phyloP scores from a whole-genome alignment of 371 early-diverging fungal genomes.

The Mycotypha africana region DNA sequence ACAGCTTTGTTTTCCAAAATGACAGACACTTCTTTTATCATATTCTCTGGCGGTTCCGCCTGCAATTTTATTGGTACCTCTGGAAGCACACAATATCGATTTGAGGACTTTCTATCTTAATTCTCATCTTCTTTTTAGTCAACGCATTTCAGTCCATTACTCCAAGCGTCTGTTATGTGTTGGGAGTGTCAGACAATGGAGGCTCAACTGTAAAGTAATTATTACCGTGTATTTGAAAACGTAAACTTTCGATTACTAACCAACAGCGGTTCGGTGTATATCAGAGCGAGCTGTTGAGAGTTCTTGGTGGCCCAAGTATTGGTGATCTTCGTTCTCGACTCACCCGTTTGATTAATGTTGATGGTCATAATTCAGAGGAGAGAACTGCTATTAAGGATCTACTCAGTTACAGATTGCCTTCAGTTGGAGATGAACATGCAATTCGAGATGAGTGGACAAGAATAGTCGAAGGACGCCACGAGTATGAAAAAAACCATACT shows the following conservation, averaged over 20 bases:
- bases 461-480: conserved; percentile 65
- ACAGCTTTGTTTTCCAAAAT: too few relatives aligned
- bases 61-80: conserved; percentile 53
- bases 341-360: conserved; percentile 52
- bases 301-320: conserved; percentile 67
- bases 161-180: conserved; percentile 59
- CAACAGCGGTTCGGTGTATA: neutral
- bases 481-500: conserved; percentile 21
- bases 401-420: conserved; percentile 58
- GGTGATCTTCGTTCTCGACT: conserved; percentile 63
- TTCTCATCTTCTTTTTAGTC: conserved; percentile 12
- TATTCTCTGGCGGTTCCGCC: conserved; percentile 72
- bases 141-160: conserved; percentile 46
- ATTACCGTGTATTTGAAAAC: neutral
- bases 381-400: conserved; percentile 58
- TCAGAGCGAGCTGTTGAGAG: conserved; percentile 56
- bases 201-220: conserved; percentile 41
- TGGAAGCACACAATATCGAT: neutral
- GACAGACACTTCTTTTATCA: conserved; percentile 34
- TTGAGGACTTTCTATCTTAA: neutral
- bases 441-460: conserved; percentile 63
- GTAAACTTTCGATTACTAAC: neutral
- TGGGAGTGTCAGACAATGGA: conserved; percentile 75
- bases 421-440: conserved; percentile 36
- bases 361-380: conserved; percentile 23